Evolutionary conservation across 345 rosid genomes (phyloP).

Genomic region (Citrus glauca): DNA sequence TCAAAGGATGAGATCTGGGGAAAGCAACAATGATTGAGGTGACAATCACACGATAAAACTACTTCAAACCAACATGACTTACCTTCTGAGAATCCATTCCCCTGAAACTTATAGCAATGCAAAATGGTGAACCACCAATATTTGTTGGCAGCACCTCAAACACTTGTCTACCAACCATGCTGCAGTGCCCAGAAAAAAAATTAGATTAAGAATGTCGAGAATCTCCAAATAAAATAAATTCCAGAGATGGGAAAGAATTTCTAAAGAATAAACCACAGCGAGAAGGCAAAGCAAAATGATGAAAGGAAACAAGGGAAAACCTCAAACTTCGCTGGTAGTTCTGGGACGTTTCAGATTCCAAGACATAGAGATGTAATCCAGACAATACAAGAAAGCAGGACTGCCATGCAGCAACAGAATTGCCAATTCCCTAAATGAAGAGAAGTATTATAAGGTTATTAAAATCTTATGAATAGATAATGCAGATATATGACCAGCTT

Average conservation of each 20-base stretch:
- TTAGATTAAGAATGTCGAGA: not conserved
- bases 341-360: slow-evolving; percentile 78
- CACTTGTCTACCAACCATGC: slow-evolving; percentile 94
- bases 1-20: not conserved
- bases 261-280: not conserved
- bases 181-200: slow-evolving; percentile 37
- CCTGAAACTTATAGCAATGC: slow-evolving; percentile 77
- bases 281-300: not conserved
- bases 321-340: slow-evolving; percentile 84
- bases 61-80: slow-evolving; percentile 23
- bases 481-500: slow-evolving; percentile 20
- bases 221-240: slow-evolving; percentile 18
- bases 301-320: slow-evolving; percentile 37
- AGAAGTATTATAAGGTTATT: slow-evolving; percentile 1
- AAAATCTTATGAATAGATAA: slow-evolving; percentile 19
- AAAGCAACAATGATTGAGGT: not conserved
- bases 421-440: slow-evolving; percentile 81
- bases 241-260: not conserved
- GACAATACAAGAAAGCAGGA: slow-evolving; percentile 83
- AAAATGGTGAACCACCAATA: slow-evolving; percentile 82
- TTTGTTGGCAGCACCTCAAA: slow-evolving; percentile 70
- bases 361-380: slow-evolving; percentile 77
- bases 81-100: slow-evolving; percentile 81
- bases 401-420: slow-evolving; percentile 93
- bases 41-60: not conserved